Base-by-base conservation (phyloP, 257 asterid species). In the Nicotiana sylvestris region DNA sequence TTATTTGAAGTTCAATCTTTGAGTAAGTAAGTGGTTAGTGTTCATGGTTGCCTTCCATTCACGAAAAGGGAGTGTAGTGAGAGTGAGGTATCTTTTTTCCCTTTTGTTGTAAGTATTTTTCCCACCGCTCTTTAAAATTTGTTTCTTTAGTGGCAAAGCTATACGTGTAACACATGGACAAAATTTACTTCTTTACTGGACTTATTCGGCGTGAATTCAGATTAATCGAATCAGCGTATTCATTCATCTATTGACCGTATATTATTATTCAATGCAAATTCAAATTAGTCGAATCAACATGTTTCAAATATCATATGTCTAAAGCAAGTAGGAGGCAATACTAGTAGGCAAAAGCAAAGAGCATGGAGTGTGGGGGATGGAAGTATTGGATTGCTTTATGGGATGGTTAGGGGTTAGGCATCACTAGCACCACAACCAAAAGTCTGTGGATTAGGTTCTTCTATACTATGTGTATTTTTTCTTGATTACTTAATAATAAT, bases 31-130 rank as follows among this genome's bases (percentile, higher is more conserved):
- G 92, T 85, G 92, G 96, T 85, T 87, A 91, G 90, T 87, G 83
- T 90, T 87, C 93, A 83, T 69, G 88, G 89, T 94, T 88, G 91
- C 92, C 96, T 87, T 90, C 85, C 91, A 87, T 88, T 90, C 94
- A 94, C 97, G 94, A 91, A 94, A 93, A 88, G 94, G 86, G 81
- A 86, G 92, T 85, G 91, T 53, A 4, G 53, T 76, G 43, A 76
- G 86, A 4, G 53, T 76, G 43, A 76, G 86, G 91, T 89, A 87
- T 89, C 87, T 76, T 84, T 15, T 79, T 80, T 76, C 15, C 55
- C 80, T 51, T 76, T 27, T 76, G 16, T 51, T 29, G 1, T 18
- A 67, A 67, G 53, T 27, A 61, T 74, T 66, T 53, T 78, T 30
- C 53, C 46, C 7, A 65, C 4, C 9, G 18, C 39, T 65, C 33